Evolutionary conservation across 2,329 filamentous ascomycete genomes (phyloP).

Genomic region (Penicillium sp.): DNA sequence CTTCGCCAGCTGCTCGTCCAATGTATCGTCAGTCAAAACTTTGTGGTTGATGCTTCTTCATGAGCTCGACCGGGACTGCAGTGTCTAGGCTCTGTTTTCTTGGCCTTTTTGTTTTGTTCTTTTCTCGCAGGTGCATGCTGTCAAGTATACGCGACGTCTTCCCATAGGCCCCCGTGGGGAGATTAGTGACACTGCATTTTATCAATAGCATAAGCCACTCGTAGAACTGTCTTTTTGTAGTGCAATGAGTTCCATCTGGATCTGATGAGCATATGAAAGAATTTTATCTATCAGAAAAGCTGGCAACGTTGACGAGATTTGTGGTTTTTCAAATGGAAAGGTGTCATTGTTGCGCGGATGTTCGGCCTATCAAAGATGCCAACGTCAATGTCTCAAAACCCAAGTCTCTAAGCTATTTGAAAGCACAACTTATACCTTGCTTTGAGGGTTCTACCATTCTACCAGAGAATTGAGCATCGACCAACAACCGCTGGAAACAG

Average conservation of each 20-base stretch:
- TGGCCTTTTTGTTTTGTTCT: too few relatives aligned
- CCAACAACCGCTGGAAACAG: not conserved
- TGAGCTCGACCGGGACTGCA: constrained; percentile 11
- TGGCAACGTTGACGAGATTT: not conserved
- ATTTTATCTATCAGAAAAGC: not conserved
- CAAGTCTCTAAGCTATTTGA: not conserved
- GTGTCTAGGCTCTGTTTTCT: not conserved
- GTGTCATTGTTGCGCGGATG: constrained; percentile 8
- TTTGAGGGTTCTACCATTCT: too few relatives aligned
- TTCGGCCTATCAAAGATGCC: constrained; percentile 2
- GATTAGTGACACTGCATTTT: too few relatives aligned
- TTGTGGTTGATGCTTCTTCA: constrained; percentile 51
- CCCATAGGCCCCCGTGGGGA: too few relatives aligned
- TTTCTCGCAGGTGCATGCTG: not conserved
- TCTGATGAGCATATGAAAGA: too few relatives aligned
- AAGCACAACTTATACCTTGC: not conserved
- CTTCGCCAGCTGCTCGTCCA: constrained; percentile 58
- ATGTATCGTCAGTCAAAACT: constrained; percentile 60
- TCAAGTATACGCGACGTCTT: too few relatives aligned
- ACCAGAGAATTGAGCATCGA: not conserved
- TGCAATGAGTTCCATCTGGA: too few relatives aligned
- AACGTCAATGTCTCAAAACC: not conserved
- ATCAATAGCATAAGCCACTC: too few relatives aligned
- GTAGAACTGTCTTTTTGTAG: too few relatives aligned
- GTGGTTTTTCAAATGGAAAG: not conserved